Evolutionary conservation across 2,329 filamentous ascomycete genomes (phyloP).

Genomic region (Emericellopsis atlantica): DNA sequence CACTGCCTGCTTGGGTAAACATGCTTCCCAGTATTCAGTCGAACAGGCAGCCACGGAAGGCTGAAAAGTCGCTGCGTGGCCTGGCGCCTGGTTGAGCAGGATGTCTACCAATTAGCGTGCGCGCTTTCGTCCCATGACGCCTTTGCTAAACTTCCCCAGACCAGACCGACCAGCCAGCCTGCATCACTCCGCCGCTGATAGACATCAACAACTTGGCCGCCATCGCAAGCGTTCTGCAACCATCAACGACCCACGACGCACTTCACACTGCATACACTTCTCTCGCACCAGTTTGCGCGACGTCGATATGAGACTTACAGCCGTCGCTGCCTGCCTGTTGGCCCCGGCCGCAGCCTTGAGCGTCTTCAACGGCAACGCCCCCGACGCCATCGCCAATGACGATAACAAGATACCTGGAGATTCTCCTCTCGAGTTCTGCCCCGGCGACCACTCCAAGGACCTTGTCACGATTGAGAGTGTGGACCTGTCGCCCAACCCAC

Average conservation of each 20-base stretch:
- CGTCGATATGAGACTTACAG: conserved; percentile 19
- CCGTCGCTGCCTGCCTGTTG: conserved; percentile 31
- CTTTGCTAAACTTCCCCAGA: no score
- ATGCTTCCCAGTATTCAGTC: no score
- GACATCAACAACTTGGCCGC: background rate
- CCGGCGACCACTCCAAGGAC: conserved; percentile 51
- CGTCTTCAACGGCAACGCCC: conserved; percentile 20
- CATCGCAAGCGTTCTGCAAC: background rate
- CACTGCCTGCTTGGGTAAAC: no score
- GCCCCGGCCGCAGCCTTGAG: conserved; percentile 31
- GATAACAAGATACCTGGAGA: conserved; percentile 64
- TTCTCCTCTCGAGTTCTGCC: conserved; percentile 74
- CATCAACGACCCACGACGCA: background rate
- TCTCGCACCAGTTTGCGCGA: background rate
- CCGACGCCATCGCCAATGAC: conserved; percentile 28
- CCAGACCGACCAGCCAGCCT: background rate
- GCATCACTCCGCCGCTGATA: background rate
- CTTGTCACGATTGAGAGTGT: conserved; percentile 68
- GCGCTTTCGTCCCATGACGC: no score
- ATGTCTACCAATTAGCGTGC: no score
- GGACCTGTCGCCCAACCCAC: conserved; percentile 76
- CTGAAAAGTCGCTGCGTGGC: no score
- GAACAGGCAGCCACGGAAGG: no score
- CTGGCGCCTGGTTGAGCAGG: no score
- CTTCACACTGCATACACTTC: background rate